Conservation (phyloP, 2,329 filamentous ascomycete genomes). For the Colletotrichum tamarilloi region DNA sequence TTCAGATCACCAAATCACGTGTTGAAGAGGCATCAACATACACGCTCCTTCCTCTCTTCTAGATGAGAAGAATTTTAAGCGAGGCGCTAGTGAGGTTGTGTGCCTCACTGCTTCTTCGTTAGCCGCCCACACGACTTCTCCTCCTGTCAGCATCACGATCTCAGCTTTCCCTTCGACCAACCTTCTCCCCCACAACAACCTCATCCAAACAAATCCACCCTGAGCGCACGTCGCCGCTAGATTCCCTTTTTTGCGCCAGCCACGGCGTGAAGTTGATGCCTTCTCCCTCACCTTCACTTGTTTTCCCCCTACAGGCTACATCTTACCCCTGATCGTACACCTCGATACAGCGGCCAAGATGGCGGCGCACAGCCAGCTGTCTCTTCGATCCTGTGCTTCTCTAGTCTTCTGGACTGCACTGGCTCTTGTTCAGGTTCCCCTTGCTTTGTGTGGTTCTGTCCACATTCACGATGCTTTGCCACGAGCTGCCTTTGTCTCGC, state of each 20-base stretch:
- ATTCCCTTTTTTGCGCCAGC: not conserved
- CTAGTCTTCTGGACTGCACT: not conserved
- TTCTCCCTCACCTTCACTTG: not conserved
- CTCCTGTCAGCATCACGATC: not conserved
- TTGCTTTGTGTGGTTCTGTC: conserved; percentile 5
- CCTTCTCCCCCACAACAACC: not conserved
- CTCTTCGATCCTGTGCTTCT: not conserved
- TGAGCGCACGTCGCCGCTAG: not conserved
- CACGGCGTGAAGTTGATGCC: not conserved
- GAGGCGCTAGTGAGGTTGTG: not conserved
- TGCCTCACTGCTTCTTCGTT: too few species aligned
- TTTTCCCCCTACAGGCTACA: not conserved
- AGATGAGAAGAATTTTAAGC: not conserved
- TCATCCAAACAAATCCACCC: not conserved
- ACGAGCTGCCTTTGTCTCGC: conserved; percentile 65
- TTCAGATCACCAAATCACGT: conserved; percentile 26
- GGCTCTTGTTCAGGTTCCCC: not conserved
- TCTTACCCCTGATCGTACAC: not conserved
- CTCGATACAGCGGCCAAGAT: not conserved
- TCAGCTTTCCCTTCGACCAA: not conserved
- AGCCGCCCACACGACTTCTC: not conserved
- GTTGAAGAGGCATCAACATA: not conserved
- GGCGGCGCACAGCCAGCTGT: not conserved
- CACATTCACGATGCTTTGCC: conserved; percentile 39
- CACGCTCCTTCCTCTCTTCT: not conserved